A percentile compares a stretch with the other conserved stretches of the same genome.
These are phyloP conservation scores for Xerocomellus intermedius DNA, from an alignment of 768 basidiomycete genomes.

Conservation along the genomic window DNA sequence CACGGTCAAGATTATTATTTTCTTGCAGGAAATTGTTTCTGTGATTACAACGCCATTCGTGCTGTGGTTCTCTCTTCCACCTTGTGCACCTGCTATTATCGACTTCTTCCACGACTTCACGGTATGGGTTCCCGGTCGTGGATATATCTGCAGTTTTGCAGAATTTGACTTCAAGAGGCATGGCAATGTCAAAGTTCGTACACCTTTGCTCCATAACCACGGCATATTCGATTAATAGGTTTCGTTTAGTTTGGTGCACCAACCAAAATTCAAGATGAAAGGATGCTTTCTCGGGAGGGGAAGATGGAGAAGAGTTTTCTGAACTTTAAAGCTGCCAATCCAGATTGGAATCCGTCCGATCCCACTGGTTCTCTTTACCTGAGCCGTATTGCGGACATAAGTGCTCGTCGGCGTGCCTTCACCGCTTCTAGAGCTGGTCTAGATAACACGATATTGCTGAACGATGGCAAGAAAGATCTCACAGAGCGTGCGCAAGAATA, in stretches of 20 bases:
- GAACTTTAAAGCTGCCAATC: constrained; percentile 94
- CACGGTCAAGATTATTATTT: constrained; percentile 87
- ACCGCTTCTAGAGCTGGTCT: constrained; percentile 25
- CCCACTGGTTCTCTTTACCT: constrained; percentile 90
- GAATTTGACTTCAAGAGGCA: constrained; percentile 97
- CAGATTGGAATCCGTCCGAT: constrained; percentile 92
- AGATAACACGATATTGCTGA: constrained; percentile 31
- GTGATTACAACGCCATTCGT: constrained; percentile 94
- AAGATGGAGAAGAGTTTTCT: constrained; percentile 99
- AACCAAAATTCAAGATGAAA: constrained; percentile 59
- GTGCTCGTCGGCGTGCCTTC: constrained; percentile 41
- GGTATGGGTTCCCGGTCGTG: constrained; percentile 93
- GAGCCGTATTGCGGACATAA: constrained; percentile 74
- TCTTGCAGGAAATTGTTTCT: constrained; percentile 83
- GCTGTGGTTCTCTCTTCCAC: constrained; percentile 88
- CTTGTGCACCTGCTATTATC: constrained; percentile 85
- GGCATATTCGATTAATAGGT: neutral
- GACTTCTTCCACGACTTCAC: constrained; percentile 99
- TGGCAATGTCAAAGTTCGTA: constrained; percentile 80
- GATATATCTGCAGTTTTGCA: constrained; percentile 97
- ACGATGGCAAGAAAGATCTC: constrained; percentile 36
- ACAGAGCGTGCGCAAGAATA: constrained; percentile 67
- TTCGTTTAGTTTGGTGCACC: constrained; percentile 79
- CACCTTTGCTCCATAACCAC: neutral
- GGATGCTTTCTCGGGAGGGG: constrained; percentile 83